A percentile compares a stretch with the other conserved stretches of the same genome.
Evolutionary conservation across 169 alveolate species (phyloP).

Genomic region (Perkinsus chesapeaki): DNA sequence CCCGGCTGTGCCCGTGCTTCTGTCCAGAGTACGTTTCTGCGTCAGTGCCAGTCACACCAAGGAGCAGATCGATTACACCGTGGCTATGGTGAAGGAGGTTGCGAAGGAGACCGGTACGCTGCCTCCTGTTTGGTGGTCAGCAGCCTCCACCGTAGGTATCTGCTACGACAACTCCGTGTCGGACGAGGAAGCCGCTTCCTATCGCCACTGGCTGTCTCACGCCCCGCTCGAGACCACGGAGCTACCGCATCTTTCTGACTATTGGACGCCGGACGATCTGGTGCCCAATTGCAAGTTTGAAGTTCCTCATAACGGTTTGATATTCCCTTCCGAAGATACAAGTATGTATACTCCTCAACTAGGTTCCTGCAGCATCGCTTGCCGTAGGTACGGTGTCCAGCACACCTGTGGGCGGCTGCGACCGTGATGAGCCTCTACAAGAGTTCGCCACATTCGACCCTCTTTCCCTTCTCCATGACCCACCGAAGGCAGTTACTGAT

Average conservation of each 20-base stretch:
- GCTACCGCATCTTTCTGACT: not conserved
- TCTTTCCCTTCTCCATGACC: not conserved
- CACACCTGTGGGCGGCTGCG: not conserved
- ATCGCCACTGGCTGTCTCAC: not conserved
- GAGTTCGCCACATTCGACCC: not conserved
- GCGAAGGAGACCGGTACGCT: not conserved
- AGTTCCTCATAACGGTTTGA: not conserved
- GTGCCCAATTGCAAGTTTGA: not conserved
- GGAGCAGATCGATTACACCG: not conserved
- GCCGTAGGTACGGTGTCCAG: not conserved
- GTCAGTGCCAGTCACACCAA: conserved; percentile 9
- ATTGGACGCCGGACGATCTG: not conserved
- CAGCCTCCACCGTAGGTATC: not conserved
- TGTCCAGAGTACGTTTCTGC: conserved; percentile 1
- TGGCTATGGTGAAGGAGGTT: not conserved
- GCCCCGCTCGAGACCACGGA: not conserved
- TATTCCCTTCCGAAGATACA: not conserved
- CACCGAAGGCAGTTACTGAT: not conserved
- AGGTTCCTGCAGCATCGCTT: not conserved
- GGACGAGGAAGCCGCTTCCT: not conserved
- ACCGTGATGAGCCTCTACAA: not conserved
- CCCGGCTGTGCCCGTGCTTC: conserved; percentile 3
- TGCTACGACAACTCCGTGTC: not conserved
- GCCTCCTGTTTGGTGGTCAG: not conserved
- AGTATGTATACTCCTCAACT: not conserved